These are phyloP conservation scores for Iris pallida DNA, from an alignment of 116 monocot species.

Conservation along the genomic window DNA sequence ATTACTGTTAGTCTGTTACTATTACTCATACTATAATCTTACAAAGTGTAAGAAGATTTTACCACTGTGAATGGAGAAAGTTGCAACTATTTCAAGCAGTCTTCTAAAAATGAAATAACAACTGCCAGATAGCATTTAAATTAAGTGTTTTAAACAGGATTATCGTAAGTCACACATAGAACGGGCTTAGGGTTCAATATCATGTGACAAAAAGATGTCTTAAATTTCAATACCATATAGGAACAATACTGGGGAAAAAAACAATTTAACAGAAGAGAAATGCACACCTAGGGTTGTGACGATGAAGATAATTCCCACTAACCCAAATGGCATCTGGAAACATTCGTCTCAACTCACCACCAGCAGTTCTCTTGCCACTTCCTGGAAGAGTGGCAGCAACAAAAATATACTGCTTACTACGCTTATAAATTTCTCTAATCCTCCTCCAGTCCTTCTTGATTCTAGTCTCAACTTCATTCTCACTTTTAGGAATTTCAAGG, in stretches of 20 bases:
- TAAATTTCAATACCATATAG: neutral
- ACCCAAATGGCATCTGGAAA: slow-evolving; percentile 92
- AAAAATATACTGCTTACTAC: slow-evolving; percentile 97
- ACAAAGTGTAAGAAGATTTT: no score
- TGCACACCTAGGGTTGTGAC: slow-evolving; percentile 83
- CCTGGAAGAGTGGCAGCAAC: slow-evolving; percentile 94
- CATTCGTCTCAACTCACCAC: slow-evolving; percentile 84
- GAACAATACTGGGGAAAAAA: neutral
- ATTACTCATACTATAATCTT: no score
- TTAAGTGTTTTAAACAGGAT: neutral
- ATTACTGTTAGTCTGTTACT: no score
- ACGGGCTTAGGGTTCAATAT: neutral
- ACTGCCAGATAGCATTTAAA: neutral
- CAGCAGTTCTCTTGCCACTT: slow-evolving; percentile 93
- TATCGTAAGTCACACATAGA: neutral
- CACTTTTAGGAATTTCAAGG: slow-evolving; percentile 14
- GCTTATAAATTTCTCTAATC: slow-evolving; percentile 71
- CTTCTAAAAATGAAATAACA: no score
- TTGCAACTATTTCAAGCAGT: no score
- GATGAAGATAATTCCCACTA: slow-evolving; percentile 85
- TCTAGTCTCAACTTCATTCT: slow-evolving; percentile 6
- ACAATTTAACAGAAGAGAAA: neutral
- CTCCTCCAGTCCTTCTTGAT: slow-evolving; percentile 69
- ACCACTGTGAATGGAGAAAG: no score
- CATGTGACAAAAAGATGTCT: neutral